Conservation (phyloP, 2,329 filamentous ascomycete species). For the Diaporthe sp. region DNA sequence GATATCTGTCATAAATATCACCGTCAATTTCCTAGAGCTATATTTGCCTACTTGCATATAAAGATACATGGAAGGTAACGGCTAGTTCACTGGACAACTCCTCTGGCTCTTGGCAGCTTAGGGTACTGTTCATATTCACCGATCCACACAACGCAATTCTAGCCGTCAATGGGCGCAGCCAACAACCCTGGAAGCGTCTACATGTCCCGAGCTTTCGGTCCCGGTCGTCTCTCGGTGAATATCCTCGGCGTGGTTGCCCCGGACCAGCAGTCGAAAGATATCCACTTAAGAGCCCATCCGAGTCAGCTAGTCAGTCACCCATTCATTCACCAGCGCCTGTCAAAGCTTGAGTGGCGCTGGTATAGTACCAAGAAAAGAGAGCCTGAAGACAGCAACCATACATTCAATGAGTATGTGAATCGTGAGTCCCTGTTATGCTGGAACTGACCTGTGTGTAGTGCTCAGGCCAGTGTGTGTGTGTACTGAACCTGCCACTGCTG, state of each 20-base stretch:
- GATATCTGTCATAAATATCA: no score
- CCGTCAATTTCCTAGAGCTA: rapidly evolving
- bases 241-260: neutral
- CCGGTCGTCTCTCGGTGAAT: neutral
- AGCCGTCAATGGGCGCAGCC: neutral
- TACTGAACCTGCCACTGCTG: no score
- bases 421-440: no score
- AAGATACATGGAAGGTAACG: no score
- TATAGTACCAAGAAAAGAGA: no score
- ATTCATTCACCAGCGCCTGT: neutral
- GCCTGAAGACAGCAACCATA: no score
- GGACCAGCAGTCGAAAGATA: neutral
- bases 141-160: neutral
- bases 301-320: neutral
- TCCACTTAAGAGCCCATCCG: neutral
- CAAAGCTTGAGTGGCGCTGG: no score
- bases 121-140: neutral
- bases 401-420: neutral
- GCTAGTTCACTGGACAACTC: neutral
- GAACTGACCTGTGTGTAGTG: no score
- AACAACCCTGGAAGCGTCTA: neutral
- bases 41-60: neutral
- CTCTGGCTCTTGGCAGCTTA: no score
- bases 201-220: neutral
- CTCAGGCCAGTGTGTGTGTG: no score